Base-by-base conservation (phyloP, 495 filamentous ascomycete genomes). In the Annulohypoxylon maeteangense region DNA sequence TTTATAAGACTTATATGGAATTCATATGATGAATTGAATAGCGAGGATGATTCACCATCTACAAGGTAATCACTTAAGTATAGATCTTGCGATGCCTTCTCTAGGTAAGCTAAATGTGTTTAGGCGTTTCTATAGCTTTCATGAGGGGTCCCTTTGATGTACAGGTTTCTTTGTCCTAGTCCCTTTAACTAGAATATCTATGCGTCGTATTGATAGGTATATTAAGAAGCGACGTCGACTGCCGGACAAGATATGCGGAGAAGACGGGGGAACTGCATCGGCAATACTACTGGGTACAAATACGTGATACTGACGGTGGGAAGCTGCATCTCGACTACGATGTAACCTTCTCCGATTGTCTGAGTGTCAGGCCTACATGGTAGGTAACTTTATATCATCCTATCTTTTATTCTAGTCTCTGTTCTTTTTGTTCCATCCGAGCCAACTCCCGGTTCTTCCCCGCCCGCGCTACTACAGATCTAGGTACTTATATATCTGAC, bases 211-310 rank as follows among this genome's bases (percentile, higher is more conserved):
- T 3, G 36, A n/a, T 36, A n/a, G 32, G 20, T 48, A 34, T 58
- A 23, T 29, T n/a, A 67, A 31, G 29, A 31, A 62, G 16, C 42
- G 50, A 51, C 32, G 10, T 48, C 23, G 6, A 68, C 32, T 68
- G 59, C 66, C 59, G 65, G 60, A 22, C 29, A 51, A 50, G 31
- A n/a, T 3, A 12, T 68, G 70, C 70, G 70, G 70, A 72, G 70
- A 72, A 68, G 45, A 34, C 40, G 38, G 60, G 70, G 50, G 22
- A 64, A 47, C 7, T 57, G n/a, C 16, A 27, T 68, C 59, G 57
- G 58, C 59, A 62, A 4, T 67, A 44, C 7, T 18, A 63, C 51
- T 40, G 62, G 62, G 50, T 55, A 16, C 18, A 42, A 53, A 47
- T 51, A 44, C 23, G 36, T 59, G 42, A 40, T 44, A 29, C 23